Percentiles rank a stretch among this genome's conserved stretches.
phyloP scores from a whole-genome alignment of 2,329 filamentous ascomycete species.

The Aspergillus puulaauensis region DNA sequence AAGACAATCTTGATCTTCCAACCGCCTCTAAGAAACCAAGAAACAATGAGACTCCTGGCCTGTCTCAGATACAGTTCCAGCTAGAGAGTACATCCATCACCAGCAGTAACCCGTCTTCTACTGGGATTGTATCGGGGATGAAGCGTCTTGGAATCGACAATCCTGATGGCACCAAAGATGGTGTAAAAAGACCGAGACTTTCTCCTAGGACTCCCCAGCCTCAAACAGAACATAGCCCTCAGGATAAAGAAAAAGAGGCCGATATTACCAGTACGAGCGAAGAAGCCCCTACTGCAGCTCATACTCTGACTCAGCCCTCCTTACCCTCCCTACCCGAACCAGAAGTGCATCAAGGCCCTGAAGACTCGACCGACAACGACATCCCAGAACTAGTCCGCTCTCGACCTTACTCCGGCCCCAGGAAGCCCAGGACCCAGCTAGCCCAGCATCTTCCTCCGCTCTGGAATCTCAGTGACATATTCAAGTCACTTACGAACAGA shows the following conservation, averaged over 20 bases:
- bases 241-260: background rate
- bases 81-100: background rate
- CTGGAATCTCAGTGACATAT: slow-evolving; percentile 29
- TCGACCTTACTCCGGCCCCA: slow-evolving; percentile 12
- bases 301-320: too few species aligned
- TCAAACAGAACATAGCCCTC: background rate
- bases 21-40: background rate
- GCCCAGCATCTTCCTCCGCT: slow-evolving; percentile 26
- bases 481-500: slow-evolving; percentile 23
- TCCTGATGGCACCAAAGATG: background rate
- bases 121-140: background rate
- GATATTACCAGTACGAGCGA: too few species aligned
- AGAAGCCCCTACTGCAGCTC: too few species aligned
- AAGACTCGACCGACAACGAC: background rate
- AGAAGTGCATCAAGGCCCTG: background rate
- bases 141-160: background rate
- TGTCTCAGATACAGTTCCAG: background rate
- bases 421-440: slow-evolving; percentile 13
- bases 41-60: too few species aligned
- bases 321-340: background rate
- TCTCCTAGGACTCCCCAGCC: background rate
- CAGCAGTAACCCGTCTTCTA: too few species aligned
- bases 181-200: too few species aligned
- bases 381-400: slow-evolving; percentile 25
- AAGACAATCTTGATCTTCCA: background rate